Evolutionary conservation across 192 early-diverging fungal genomes (phyloP).

Genomic region (Dissophora ornata): DNA sequence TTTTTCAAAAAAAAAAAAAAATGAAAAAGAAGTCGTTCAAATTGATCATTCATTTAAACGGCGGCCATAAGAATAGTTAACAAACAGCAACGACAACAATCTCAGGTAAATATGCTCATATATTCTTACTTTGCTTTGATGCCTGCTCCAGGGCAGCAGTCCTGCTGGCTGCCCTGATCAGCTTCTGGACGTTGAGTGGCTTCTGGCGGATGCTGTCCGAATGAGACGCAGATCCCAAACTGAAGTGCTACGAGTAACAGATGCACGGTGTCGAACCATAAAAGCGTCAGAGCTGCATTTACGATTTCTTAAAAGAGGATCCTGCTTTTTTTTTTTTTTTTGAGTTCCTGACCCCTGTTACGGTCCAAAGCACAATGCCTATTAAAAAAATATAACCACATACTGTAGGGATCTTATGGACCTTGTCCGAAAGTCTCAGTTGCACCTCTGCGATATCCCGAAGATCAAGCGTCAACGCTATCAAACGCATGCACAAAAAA

Average conservation of each 20-base stretch:
- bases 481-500: too few species aligned
- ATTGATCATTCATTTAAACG: too few species aligned
- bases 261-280: too few species aligned
- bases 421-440: constrained; percentile 63
- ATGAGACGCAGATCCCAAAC: neutral
- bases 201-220: constrained; percentile 16
- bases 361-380: too few species aligned
- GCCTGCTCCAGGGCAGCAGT: constrained; percentile 28
- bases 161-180: constrained; percentile 43
- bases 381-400: constrained; percentile 4
- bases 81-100: neutral
- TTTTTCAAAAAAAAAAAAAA: constrained; percentile 2
- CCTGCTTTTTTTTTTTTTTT: neutral
- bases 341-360: too few species aligned
- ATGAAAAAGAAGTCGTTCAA: too few species aligned
- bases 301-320: too few species aligned
- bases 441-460: constrained; percentile 72
- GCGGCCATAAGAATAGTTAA: too few species aligned
- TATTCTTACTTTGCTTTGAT: constrained; percentile 20
- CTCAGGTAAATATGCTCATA: neutral
- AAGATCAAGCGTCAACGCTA: constrained; percentile 75
- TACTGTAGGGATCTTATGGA: constrained; percentile 65
- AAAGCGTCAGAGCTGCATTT: too few species aligned
- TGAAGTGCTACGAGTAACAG: constrained; percentile 26
- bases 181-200: constrained; percentile 34